phyloP scores from a whole-genome alignment of 73 alveolate species.

The Paramecium primaurelia region DNA sequence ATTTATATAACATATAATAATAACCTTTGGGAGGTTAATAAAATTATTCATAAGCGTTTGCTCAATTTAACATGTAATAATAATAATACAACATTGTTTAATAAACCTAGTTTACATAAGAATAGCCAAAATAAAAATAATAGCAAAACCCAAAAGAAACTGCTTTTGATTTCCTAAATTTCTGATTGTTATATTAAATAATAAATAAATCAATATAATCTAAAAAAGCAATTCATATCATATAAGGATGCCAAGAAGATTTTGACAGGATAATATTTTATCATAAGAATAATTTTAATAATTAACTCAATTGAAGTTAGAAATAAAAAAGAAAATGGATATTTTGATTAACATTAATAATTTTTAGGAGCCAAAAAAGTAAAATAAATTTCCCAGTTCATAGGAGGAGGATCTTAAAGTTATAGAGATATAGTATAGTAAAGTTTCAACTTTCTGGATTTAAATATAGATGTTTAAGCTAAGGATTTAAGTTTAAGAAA shows the following conservation, averaged over 20 bases:
- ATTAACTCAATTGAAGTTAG: neutral
- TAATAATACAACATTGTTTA: neutral
- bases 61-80: neutral
- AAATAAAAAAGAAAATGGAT: neutral
- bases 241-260: neutral
- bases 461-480: neutral
- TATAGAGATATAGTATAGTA: neutral
- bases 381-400: neutral
- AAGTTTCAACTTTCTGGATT: neutral
- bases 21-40: neutral
- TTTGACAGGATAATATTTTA: neutral
- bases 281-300: neutral
- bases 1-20: neutral
- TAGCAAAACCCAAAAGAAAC: neutral
- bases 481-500: neutral
- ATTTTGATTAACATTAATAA: neutral
- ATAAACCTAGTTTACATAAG: neutral
- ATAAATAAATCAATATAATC: neutral
- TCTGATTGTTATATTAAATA: neutral
- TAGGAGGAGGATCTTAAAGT: neutral
- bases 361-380: neutral
- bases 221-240: constrained; percentile 3
- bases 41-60: neutral
- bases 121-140: neutral
- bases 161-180: constrained; percentile 6